These are phyloP conservation scores for Fusarium nygamai DNA, from an alignment of 2,329 filamentous ascomycete genomes.

Conservation along the genomic window DNA sequence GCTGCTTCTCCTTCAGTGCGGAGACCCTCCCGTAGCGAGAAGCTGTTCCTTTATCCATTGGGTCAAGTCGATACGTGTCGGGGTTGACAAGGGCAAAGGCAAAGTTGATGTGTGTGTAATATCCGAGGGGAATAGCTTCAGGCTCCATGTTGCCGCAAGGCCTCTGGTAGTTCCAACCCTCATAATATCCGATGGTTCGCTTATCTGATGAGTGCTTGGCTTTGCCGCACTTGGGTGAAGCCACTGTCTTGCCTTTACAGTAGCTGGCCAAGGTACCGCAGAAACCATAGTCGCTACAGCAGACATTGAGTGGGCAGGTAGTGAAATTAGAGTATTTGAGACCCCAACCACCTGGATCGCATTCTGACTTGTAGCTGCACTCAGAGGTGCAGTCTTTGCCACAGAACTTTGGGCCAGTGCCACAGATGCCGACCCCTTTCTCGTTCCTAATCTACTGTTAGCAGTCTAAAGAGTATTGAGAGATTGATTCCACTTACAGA, in stretches of 20 bases:
- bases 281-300: slow-evolving; percentile 49
- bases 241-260: background rate
- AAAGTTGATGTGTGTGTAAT: slow-evolving; percentile 49
- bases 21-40: background rate
- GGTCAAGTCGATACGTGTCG: slow-evolving; percentile 35
- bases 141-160: slow-evolving; percentile 41
- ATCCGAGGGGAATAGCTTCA: slow-evolving; percentile 32
- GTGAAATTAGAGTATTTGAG: slow-evolving; percentile 21
- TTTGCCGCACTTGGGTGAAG: background rate
- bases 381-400: slow-evolving; percentile 21
- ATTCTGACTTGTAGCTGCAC: slow-evolving; percentile 43
- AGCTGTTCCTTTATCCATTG: background rate
- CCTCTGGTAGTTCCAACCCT: slow-evolving; percentile 37
- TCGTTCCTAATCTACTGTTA: background rate
- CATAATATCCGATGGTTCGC: slow-evolving; percentile 45
- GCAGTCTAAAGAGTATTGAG: accelerated
- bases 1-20: slow-evolving; percentile 40
- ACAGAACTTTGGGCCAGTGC: background rate
- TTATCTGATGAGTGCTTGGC: background rate
- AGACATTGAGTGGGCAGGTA: slow-evolving; percentile 50
- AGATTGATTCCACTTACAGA: background rate
- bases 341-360: slow-evolving; percentile 44
- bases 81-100: slow-evolving; percentile 49
- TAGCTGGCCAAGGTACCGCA: slow-evolving; percentile 40
- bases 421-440: background rate